phyloP scores from a whole-genome alignment of 148 eudicot species.

The Rhododendron mucronatum region DNA sequence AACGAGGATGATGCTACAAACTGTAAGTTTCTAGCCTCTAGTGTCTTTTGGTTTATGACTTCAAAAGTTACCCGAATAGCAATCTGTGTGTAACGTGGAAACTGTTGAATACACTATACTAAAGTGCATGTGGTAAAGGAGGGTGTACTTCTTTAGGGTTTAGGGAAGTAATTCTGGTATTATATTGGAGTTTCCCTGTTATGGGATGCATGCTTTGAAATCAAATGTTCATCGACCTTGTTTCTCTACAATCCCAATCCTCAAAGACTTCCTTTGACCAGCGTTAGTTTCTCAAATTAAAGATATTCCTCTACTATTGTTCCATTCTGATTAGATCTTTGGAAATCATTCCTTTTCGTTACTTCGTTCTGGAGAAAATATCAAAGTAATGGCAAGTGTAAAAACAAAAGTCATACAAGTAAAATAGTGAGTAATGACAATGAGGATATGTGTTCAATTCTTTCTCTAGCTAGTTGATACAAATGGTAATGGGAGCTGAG shows the following conservation, averaged over 20 bases:
- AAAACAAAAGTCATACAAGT: not conserved
- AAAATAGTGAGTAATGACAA: not conserved
- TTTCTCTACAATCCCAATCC: not conserved
- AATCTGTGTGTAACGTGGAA: not conserved
- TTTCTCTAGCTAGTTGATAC: not conserved
- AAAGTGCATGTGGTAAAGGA: not conserved
- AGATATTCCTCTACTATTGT: not conserved
- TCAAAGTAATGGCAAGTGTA: not conserved
- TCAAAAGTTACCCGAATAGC: not conserved
- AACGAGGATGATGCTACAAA: conserved; percentile 64
- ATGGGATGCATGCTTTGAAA: not conserved
- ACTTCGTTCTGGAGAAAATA: not conserved
- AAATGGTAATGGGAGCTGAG: not conserved
- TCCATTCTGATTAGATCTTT: not conserved
- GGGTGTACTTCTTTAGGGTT: not conserved
- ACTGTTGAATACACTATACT: not conserved
- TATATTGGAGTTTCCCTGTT: not conserved
- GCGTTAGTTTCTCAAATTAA: not conserved
- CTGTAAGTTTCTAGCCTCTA: conserved; percentile 43
- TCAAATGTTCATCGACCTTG: not conserved
- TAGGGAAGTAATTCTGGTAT: not conserved
- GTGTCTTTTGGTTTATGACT: not conserved
- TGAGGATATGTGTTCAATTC: not conserved
- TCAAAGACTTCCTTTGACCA: not conserved
- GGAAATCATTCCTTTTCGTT: not conserved